phyloP scores from a whole-genome alignment of 2,329 filamentous ascomycete genomes.

The Fusarium sp. region DNA sequence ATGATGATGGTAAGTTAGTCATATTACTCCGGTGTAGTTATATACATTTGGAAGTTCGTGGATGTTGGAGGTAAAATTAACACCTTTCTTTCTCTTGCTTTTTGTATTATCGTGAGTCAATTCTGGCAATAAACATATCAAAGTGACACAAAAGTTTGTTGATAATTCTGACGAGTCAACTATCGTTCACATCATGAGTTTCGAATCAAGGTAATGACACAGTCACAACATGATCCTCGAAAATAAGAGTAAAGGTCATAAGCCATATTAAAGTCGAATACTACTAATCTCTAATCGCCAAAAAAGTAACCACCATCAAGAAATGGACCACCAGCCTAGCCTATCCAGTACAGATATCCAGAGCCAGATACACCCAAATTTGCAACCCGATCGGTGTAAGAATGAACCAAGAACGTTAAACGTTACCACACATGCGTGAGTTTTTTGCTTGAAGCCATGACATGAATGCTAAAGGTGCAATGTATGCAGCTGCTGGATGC shows the following conservation, averaged over 20 bases:
- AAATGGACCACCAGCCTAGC: constrained; percentile 31
- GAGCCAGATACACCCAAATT: constrained; percentile 24
- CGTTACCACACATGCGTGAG: constrained; percentile 32
- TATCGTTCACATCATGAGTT: too few species aligned
- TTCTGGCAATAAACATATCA: too few species aligned
- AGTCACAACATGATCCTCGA: neutral
- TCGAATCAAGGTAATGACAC: neutral
- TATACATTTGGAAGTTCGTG: too few species aligned
- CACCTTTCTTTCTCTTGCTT: too few species aligned
- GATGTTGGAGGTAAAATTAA: too few species aligned
- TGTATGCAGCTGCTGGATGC: neutral
- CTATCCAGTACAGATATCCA: constrained; percentile 29
- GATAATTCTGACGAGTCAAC: too few species aligned
- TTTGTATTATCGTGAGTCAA: too few species aligned
- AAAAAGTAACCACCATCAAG: constrained; percentile 41
- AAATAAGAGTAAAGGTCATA: constrained; percentile 23
- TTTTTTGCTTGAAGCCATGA: constrained; percentile 17
- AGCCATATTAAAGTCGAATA: constrained; percentile 44
- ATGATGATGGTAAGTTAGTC: too few species aligned
- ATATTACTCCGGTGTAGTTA: too few species aligned
- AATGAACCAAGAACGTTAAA: constrained; percentile 46
- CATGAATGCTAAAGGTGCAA: constrained; percentile 24
- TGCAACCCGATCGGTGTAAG: constrained; percentile 34
- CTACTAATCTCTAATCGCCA: constrained; percentile 42
- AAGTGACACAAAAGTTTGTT: too few species aligned